Evolutionary conservation across 225 moss, liverwort and hornwort species (phyloP), one percentile per base, ranked within the genome.

Genomic region (Physcomitrellopsis africana): DNA sequence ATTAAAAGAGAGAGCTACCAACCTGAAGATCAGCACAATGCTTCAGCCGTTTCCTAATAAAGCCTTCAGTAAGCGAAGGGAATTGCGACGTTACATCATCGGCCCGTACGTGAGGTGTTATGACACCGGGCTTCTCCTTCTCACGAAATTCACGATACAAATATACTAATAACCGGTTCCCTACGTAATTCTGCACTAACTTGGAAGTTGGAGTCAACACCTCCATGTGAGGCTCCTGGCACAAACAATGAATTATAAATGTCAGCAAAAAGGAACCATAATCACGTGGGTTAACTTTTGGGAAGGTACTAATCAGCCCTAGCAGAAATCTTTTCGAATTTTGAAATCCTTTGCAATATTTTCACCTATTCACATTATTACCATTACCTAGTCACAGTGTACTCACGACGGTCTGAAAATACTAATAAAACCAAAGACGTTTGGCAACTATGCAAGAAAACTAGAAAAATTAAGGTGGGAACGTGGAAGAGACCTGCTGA

Each of bases 1-100:
- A 62, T 51, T 9, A 71, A 18, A 71, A 62, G 44, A 43, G 41
- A 55, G 43, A 53, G 51, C 41, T 48, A 65, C 60, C 57, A 62
- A 99, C 97, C 97, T 99, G 99, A 77, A 95, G 86, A 76, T 99
- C 95, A 74, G 95, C 95, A 84, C 99, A 99, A 66, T 95, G 90
- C 85, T 95, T 99, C 63, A 99, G 71, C 26, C 95, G 86, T 69
- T 99, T 99, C 32, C 99, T 91, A 75, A 95, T 91, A 60, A 92
- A 95, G 24, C 95, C 93, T 75, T 99, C 99, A 13, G 90, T 91
- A 18, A 99, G 86, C 32, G 93, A 87, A 48, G 99, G 90, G 51
- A 99, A 99, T 75, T 99, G 99, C 22, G 99, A 93, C 7, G 58
- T 80, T 48, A 99, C 79, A 68, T 99, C 94, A 72, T 99, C 99